Percentiles rank a stretch among this genome's conserved stretches.
Evolutionary conservation across 176 grass and related monocot genomes (phyloP).

Genomic region (Thinopyrum elongatum): DNA sequence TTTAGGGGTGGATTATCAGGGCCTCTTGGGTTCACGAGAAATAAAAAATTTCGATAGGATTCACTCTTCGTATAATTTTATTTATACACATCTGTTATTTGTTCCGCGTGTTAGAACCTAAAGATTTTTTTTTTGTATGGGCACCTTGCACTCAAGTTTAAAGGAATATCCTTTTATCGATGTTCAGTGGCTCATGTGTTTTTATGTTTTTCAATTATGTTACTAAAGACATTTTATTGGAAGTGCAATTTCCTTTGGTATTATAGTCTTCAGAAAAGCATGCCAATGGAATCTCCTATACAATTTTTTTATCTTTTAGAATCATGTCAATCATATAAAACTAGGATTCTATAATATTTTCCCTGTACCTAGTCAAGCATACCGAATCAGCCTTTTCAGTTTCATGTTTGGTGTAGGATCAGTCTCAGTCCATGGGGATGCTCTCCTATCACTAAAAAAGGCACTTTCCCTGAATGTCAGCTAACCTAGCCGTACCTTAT

Average conservation of each 20-base stretch:
- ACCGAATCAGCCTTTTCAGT: neutral
- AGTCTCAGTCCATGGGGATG: conserved; percentile 7
- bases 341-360: neutral
- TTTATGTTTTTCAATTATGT: neutral
- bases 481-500: conserved; percentile 22
- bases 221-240: neutral
- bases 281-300: neutral
- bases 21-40: no score
- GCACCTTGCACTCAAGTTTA: neutral
- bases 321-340: no score
- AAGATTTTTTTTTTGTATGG: neutral
- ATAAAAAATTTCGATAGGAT: no score
- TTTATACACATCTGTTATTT: no score
- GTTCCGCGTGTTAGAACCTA: neutral
- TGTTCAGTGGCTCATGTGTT: neutral
- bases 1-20: no score
- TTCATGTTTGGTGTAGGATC: conserved; percentile 12
- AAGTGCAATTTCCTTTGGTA: neutral
- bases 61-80: no score
- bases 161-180: neutral
- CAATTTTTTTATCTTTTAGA: no score
- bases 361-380: neutral
- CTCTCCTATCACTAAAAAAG: neutral
- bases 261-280: neutral
- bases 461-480: conserved; percentile 16